Percentiles rank a stretch among this genome's conserved stretches.
phyloP scores from a whole-genome alignment of 2,329 filamentous ascomycete species.

The Penicillium sp. region DNA sequence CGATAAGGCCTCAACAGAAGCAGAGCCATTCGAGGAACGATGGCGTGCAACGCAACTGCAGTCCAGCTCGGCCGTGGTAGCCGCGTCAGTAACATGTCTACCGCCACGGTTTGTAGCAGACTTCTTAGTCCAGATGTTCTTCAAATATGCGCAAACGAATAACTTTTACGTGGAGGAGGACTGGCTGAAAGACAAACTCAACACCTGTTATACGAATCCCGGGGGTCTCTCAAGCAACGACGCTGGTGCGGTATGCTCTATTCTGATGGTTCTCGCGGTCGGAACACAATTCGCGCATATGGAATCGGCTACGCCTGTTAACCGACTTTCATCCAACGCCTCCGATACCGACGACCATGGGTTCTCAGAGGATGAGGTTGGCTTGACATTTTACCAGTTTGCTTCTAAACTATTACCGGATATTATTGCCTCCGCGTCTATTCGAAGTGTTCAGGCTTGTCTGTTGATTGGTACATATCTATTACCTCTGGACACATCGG shows the following conservation, averaged over 20 bases:
- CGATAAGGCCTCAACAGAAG: slow-evolving; percentile 40
- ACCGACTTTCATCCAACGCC: slow-evolving; percentile 32
- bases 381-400: slow-evolving; percentile 62
- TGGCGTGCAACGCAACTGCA: slow-evolving; percentile 50
- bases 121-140: slow-evolving; percentile 49
- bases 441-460: slow-evolving; percentile 64
- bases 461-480: slow-evolving; percentile 62
- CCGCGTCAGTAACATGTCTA: slow-evolving; percentile 44
- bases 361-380: slow-evolving; percentile 59
- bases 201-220: slow-evolving; percentile 44
- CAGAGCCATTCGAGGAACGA: slow-evolving; percentile 47
- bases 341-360: slow-evolving; percentile 38
- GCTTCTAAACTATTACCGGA: slow-evolving; percentile 61
- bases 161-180: slow-evolving; percentile 51
- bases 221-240: slow-evolving; percentile 43
- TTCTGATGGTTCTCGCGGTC: slow-evolving; percentile 50
- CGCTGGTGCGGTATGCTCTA: slow-evolving; percentile 46
- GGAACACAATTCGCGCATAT: slow-evolving; percentile 52
- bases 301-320: slow-evolving; percentile 44
- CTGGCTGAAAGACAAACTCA: slow-evolving; percentile 47
- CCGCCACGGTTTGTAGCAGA: slow-evolving; percentile 51
- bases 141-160: slow-evolving; percentile 50
- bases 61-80: slow-evolving; percentile 44
- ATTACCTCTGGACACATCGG: slow-evolving; percentile 61
- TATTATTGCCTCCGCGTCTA: slow-evolving; percentile 60